phyloP scores from a whole-genome alignment of 2,329 filamentous ascomycete genomes.

The Scedosporium aurantiacum region DNA sequence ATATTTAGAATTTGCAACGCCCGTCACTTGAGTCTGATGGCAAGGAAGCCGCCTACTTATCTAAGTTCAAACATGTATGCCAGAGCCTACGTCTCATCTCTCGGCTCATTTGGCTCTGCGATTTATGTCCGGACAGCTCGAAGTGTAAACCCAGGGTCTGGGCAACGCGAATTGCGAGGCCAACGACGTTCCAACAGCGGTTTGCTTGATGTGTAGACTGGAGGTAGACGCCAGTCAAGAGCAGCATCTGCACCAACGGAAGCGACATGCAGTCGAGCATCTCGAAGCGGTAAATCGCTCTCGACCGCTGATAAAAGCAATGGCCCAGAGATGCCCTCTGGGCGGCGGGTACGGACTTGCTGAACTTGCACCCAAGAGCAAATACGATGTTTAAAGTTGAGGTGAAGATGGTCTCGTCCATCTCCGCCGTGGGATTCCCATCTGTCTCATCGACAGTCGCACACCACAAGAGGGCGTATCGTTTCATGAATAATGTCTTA shows the following conservation, averaged over 20 bases:
- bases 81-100: conserved; percentile 2
- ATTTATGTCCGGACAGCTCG: conserved; percentile 1
- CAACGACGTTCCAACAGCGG: conserved; percentile 16
- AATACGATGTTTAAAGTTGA: conserved; percentile 14
- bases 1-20: not conserved
- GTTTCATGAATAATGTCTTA: conserved; percentile 7
- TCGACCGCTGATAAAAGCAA: conserved; percentile 1
- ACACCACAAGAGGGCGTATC: conserved; percentile 9
- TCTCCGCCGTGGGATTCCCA: not conserved
- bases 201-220: conserved; percentile 14
- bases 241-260: conserved; percentile 14
- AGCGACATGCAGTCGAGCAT: conserved; percentile 8
- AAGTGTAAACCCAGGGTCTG: conserved; percentile 16
- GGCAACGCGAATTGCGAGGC: conserved; percentile 16
- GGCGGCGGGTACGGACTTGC: conserved; percentile 6
- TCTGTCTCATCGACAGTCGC: not conserved
- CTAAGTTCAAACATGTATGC: not conserved
- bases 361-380: conserved; percentile 14
- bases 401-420: not conserved
- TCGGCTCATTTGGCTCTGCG: not conserved
- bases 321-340: not conserved
- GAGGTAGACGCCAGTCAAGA: conserved; percentile 16
- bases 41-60: not conserved
- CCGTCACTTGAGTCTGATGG: not conserved
- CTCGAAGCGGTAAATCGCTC: conserved; percentile 1